These are phyloP conservation scores for Passalora sequoiae DNA, from an alignment of 2,329 filamentous ascomycete species.

Conservation along the genomic window DNA sequence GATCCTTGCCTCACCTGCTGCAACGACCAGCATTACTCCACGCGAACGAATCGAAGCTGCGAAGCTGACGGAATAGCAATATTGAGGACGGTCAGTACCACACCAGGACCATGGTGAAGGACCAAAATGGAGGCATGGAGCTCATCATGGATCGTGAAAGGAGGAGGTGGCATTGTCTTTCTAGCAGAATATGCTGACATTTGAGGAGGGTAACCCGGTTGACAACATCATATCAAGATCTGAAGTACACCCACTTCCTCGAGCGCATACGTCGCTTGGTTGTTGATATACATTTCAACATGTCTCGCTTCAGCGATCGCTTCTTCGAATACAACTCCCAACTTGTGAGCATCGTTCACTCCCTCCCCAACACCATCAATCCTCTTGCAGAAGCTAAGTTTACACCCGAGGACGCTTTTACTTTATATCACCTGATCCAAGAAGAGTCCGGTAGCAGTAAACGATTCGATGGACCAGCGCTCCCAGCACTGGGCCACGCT, in stretches of 20 bases:
- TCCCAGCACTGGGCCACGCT: slow-evolving; percentile 77
- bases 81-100: background rate
- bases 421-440: slow-evolving; percentile 29
- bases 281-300: slow-evolving; percentile 11
- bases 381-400: slow-evolving; percentile 19
- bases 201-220: background rate
- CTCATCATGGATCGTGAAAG: background rate
- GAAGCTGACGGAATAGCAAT: background rate
- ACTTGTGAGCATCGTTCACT: slow-evolving; percentile 20
- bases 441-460: slow-evolving; percentile 9
- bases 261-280: background rate
- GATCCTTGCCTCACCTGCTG: background rate
- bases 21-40: background rate
- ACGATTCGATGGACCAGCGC: slow-evolving; percentile 36
- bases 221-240: background rate
- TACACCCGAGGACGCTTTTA: slow-evolving; percentile 28
- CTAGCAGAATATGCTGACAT: too few relatives aligned
- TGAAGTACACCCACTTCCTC: background rate
- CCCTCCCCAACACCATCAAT: slow-evolving; percentile 10
- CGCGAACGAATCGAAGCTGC: background rate
- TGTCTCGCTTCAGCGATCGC: slow-evolving; percentile 16
- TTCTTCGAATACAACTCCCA: slow-evolving; percentile 22
- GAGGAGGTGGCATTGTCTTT: slow-evolving; percentile 4
- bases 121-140: background rate
- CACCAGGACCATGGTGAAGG: background rate